These are phyloP conservation scores for Conoideocrella luteorostrata DNA, from an alignment of 2,329 filamentous ascomycete species.

Conservation along the genomic window DNA sequence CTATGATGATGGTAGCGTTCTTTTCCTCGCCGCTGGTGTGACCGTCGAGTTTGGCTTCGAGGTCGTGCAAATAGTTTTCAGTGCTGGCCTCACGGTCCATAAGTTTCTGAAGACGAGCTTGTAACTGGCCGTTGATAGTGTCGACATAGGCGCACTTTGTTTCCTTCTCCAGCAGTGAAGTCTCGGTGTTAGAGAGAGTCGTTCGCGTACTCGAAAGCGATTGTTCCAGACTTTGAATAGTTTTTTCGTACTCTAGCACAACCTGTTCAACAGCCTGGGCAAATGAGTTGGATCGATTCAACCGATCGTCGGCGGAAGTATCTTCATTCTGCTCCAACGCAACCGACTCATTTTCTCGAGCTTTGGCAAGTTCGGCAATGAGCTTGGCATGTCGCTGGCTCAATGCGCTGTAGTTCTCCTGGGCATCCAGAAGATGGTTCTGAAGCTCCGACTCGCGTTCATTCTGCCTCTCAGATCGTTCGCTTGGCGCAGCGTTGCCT, in stretches of 20 bases:
- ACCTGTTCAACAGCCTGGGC: slow-evolving; percentile 94
- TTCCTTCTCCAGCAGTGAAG: slow-evolving; percentile 82
- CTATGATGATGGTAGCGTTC: slow-evolving; percentile 75
- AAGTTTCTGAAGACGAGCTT: slow-evolving; percentile 84
- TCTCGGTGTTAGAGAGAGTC: slow-evolving; percentile 78
- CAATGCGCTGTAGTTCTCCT: slow-evolving; percentile 90
- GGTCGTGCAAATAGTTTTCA: slow-evolving; percentile 85
- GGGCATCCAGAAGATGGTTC: slow-evolving; percentile 83
- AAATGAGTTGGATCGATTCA: slow-evolving; percentile 94
- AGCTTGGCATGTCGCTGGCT: slow-evolving; percentile 92
- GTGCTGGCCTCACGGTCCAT: slow-evolving; percentile 87
- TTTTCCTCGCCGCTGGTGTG: slow-evolving; percentile 90
- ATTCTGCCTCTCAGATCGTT: slow-evolving; percentile 70
- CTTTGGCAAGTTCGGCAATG: slow-evolving; percentile 87
- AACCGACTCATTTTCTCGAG: slow-evolving; percentile 61
- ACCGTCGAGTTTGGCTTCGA: slow-evolving; percentile 85
- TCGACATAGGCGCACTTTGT: slow-evolving; percentile 90
- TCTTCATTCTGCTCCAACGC: slow-evolving; percentile 51
- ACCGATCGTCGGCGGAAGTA: slow-evolving; percentile 69
- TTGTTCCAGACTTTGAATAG: slow-evolving; percentile 86
- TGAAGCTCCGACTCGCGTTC: slow-evolving; percentile 87
- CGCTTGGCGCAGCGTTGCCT: slow-evolving; percentile 47
- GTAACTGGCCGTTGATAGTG: slow-evolving; percentile 84
- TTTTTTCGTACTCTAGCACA: slow-evolving; percentile 96
- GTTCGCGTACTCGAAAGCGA: slow-evolving; percentile 84